phyloP scores from a whole-genome alignment of 345 rosid genomes.

The Microthlaspi erraticum region DNA sequence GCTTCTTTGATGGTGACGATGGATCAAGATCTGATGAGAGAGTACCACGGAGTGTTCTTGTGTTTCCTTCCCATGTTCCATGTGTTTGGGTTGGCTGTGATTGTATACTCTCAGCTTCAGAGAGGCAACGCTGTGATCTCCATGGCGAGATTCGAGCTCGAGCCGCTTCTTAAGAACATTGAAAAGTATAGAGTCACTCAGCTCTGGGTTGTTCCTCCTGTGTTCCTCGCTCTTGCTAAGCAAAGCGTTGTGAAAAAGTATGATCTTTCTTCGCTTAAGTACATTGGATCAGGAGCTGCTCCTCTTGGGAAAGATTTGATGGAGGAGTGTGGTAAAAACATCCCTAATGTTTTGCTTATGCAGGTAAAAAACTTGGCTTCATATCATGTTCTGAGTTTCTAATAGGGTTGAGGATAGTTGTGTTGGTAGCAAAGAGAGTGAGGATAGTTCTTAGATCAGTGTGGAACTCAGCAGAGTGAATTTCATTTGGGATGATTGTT shows the following conservation, averaged over 20 bases:
- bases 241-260: conserved; percentile 57
- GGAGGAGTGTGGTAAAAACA: conserved; percentile 70
- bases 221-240: conserved; percentile 83
- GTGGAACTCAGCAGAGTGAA: not conserved
- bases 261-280: conserved; percentile 71
- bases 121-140: conserved; percentile 66
- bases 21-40: conserved; percentile 60
- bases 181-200: conserved; percentile 71
- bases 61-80: conserved; percentile 93
- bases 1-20: conserved; percentile 59
- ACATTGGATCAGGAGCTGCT: conserved; percentile 83
- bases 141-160: conserved; percentile 74
- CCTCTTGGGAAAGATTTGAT: conserved; percentile 90
- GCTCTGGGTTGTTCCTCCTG: conserved; percentile 89
- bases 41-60: conserved; percentile 53
- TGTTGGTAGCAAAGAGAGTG: not conserved
- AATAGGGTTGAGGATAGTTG: not conserved
- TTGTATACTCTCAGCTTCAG: conserved; percentile 62
- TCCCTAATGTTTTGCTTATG: conserved; percentile 56
- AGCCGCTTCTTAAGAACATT: conserved; percentile 51
- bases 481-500: not conserved
- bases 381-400: conserved; percentile 20
- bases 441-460: not conserved
- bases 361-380: conserved; percentile 57
- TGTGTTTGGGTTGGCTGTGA: conserved; percentile 71